Base-by-base conservation (phyloP, 75 land plant species). In the Pinus albicaulis region DNA sequence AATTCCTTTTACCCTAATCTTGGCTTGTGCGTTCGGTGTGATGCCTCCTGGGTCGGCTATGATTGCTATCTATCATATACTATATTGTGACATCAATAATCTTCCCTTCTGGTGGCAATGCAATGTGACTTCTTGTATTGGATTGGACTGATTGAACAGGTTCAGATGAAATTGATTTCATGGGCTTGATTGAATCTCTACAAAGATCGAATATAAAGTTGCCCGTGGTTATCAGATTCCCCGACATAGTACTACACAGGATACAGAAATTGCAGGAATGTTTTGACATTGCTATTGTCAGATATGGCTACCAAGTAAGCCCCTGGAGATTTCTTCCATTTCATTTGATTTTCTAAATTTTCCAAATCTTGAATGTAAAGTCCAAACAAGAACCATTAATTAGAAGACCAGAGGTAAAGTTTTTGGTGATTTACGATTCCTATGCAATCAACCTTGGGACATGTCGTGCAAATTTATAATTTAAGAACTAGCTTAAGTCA, bases 211-310 rank as follows among this genome's bases (percentile, higher is more conserved):
- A 74, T 31, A 17, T 84, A 56, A 59, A 82, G 24, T 78, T 66
- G 8, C 86, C 86, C 31, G 28, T 84, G 22, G 73, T 84, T 36
- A 72, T 84, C 15, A 78, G 85, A 16, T 84, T 84, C 65, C 80
- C 86, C 3, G 86, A 84, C 22, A 78, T 84, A 12, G 74, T 84
- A 4, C 81, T 78, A 20, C 86, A 84, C 41, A 78, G 86, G 15
- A 77, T 84, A 57, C 62, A 31, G 22, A 74, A 68, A 60, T 71
- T 84, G 62, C 84, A 84, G 55, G 73, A 68, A 17, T 84, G 86
- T 75, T 84, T 84, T 53, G 62, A 65, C 15, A 76, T 56, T 16
- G 86, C 86, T 10, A 77, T 77, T 19, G 57, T 62, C 56, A 82
- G 77, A 62, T 82, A 72, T 76, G 77, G 59, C 24, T 84, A 84